Conservation (phyloP, 805 yeast genomes). For the Saccharomycodes ludwigii region DNA sequence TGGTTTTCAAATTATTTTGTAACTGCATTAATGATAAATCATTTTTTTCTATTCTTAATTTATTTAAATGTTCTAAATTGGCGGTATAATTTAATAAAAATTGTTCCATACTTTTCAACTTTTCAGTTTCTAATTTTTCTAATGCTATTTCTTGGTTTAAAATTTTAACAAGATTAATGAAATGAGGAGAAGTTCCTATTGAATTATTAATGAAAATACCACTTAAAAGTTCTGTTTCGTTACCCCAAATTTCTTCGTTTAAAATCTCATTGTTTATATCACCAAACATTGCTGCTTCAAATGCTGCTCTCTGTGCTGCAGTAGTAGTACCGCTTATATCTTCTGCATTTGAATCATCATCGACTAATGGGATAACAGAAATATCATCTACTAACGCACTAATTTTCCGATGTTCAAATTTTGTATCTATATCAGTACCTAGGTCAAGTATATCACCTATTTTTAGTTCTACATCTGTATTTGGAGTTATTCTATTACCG, state of each 20-base stretch:
- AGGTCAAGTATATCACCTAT: constrained; percentile 83
- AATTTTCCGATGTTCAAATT: constrained; percentile 69
- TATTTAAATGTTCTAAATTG: constrained; percentile 19
- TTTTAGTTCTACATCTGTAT: constrained; percentile 44
- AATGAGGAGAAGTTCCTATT: constrained; percentile 40
- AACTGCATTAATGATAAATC: constrained; percentile 18
- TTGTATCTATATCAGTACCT: constrained; percentile 73
- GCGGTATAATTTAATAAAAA: constrained; percentile 40
- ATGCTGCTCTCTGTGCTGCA: constrained; percentile 23
- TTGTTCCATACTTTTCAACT: constrained; percentile 39
- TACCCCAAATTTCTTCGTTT: constrained; percentile 39
- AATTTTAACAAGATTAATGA: constrained; percentile 43
- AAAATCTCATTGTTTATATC: constrained; percentile 36
- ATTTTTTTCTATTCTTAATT: constrained; percentile 21
- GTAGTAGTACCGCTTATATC: constrained; percentile 9
- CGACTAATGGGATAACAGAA: constrained; percentile 32
- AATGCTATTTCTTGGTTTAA: constrained; percentile 43
- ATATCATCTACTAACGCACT: constrained; percentile 73
- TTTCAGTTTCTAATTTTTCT: constrained; percentile 46
- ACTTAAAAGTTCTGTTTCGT: constrained; percentile 33
- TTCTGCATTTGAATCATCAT: constrained; percentile 9
- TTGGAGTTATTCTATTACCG: constrained; percentile 45
- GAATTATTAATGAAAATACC: constrained; percentile 51
- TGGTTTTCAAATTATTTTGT: constrained; percentile 18
- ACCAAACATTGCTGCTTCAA: constrained; percentile 52